phyloP scores from a whole-genome alignment of 257 asterid genomes.

The Dorcoceras hygrometricum region DNA sequence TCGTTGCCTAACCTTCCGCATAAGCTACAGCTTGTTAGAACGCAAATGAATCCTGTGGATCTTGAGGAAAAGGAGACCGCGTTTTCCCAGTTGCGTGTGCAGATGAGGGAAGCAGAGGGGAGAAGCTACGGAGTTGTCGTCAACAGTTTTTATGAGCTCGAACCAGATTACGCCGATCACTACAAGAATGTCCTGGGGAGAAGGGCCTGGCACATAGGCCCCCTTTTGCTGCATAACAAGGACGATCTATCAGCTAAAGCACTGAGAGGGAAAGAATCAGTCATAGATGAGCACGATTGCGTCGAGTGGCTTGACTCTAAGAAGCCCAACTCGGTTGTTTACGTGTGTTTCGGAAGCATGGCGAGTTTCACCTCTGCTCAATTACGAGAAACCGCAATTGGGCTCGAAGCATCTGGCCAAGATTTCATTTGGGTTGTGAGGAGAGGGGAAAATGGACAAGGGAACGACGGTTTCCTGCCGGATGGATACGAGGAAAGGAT shows the following conservation, averaged over 20 bases:
- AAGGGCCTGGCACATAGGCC: conserved; percentile 49
- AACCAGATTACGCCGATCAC: conserved; percentile 36
- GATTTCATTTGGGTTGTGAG: conserved; percentile 70
- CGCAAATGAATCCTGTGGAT: conserved; percentile 27
- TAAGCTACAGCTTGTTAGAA: conserved; percentile 19
- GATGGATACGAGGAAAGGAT: conserved; percentile 55
- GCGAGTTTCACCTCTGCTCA: conserved; percentile 39
- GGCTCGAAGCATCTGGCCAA: conserved; percentile 53
- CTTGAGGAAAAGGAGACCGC: background rate
- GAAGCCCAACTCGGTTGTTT: conserved; percentile 47
- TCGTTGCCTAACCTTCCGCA: conserved; percentile 40
- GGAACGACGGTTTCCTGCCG: conserved; percentile 42
- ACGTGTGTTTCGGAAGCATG: conserved; percentile 56
- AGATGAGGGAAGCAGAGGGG: conserved; percentile 22
- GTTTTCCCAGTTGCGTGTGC: conserved; percentile 1
- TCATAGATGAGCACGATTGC: conserved; percentile 44
- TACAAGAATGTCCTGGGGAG: conserved; percentile 31
- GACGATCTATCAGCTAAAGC: conserved; percentile 21
- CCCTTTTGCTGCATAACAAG: conserved; percentile 34
- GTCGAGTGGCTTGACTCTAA: conserved; percentile 50
- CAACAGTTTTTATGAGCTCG: conserved; percentile 59
- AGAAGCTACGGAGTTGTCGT: conserved; percentile 44
- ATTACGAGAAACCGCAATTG: conserved; percentile 55
- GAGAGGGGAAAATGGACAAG: conserved; percentile 26
- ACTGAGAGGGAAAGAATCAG: conserved; percentile 39